phyloP scores from a whole-genome alignment of 768 basidiomycete genomes.

The Rhodosporidiobolus odoratus region DNA sequence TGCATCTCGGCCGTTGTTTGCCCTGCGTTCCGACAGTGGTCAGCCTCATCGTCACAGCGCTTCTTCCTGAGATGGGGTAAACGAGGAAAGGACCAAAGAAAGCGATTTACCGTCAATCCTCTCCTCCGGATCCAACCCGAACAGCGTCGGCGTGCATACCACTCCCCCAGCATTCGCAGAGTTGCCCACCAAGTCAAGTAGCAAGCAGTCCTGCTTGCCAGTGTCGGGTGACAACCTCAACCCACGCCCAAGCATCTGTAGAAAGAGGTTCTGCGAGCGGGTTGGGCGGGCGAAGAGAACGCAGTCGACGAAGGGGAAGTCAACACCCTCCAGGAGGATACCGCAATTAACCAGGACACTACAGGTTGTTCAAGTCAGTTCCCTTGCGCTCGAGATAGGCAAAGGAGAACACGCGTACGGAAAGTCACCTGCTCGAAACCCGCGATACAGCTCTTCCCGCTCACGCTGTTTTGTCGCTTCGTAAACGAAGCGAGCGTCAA shows the following conservation, averaged over 20 bases:
- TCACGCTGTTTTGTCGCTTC: constrained; percentile 62
- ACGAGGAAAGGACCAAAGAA: background rate
- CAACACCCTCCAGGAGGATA: constrained; percentile 50
- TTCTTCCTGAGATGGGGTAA: constrained; percentile 48
- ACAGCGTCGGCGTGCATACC: constrained; percentile 71
- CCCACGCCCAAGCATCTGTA: constrained; percentile 94
- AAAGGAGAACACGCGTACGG: constrained; percentile 47
- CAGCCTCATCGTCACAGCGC: background rate
- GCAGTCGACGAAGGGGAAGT: constrained; percentile 92
- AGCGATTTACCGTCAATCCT: constrained; percentile 58
- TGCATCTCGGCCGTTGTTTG: constrained; percentile 42
- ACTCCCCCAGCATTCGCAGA: constrained; percentile 51
- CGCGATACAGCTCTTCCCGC: constrained; percentile 59
- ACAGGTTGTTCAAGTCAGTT: background rate
- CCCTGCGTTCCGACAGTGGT: constrained; percentile 52
- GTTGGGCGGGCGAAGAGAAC: constrained; percentile 83
- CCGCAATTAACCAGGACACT: constrained; percentile 80
- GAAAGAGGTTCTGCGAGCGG: constrained; percentile 76
- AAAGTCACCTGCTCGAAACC: constrained; percentile 66
- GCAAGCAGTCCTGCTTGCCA: constrained; percentile 73
- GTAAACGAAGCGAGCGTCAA: constrained; percentile 79
- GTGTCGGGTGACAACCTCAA: constrained; percentile 77
- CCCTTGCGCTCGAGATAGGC: background rate
- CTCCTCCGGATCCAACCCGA: constrained; percentile 72
- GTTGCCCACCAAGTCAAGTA: constrained; percentile 72